Base-by-base conservation (phyloP, 2,329 filamentous ascomycete species). In the Xylaria sp. region DNA sequence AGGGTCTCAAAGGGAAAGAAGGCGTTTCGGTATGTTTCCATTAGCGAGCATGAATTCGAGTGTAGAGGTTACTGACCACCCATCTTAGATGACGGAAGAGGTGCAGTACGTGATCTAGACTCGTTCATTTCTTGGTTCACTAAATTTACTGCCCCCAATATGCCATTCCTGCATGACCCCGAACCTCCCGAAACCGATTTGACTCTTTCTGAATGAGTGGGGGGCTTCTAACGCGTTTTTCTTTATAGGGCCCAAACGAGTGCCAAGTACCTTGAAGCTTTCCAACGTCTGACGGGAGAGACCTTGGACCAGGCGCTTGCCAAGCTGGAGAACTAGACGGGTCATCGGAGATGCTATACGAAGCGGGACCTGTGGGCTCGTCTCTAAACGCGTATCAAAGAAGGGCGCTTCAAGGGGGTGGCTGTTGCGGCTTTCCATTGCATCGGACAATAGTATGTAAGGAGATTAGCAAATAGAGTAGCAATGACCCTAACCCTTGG, bases 1-100 rank as follows among this genome's bases (percentile, higher is more conserved):
- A 94, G 67, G 92, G 92, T 0, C 80, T 97, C 66, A 94, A 94
- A 83, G 92, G 91, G 1, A 92, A 92, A 81, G 85, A 90, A 31
- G 91, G 88, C 1, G 91, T 96, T 18, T 70, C 65, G 65, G 70
- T 72, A 70, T 58, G 20, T 48, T 69, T 58, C 37, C 20, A 23
- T 44, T 9, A 20, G 8, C 18, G 50, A 51, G 18, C 55, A 18
- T 6, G n/a, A 58, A 41, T 39, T 2, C 15, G 20, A 15, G 50
- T 13, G 44, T 8, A 25, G n/a, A 34, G 13, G 52, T 51, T 57
- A 34, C 63, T 72, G 63, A 70, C 51, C 46, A 10, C 9, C 15
- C 34, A 20, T n/a, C 12, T 31, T 18, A 71, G 71, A 72, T 71
- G 71, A 67, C 69, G 7, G 64, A 63, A 54, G 69, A 68, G 52